A percentile compares a stretch with the other conserved stretches of the same genome.
These are phyloP conservation scores for Arachis monticola DNA, from an alignment of 331 rosid species.

Conservation along the genomic window DNA sequence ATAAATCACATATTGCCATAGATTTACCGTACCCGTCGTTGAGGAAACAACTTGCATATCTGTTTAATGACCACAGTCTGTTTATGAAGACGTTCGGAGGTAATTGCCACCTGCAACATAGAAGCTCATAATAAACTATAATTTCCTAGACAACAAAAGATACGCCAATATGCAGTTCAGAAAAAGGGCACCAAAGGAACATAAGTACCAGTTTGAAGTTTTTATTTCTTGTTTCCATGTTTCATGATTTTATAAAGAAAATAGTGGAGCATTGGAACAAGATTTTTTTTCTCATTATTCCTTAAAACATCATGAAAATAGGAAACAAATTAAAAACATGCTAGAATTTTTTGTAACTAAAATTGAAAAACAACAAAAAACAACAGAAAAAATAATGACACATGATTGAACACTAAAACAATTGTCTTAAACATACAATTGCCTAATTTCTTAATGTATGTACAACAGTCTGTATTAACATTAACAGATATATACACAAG, in stretches of 20 bases:
- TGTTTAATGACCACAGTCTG: slow-evolving; percentile 92
- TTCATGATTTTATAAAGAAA: too few relatives aligned
- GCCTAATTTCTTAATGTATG: not conserved
- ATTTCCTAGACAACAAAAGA: slow-evolving; percentile 22
- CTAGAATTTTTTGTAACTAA: too few relatives aligned
- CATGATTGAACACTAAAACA: slow-evolving; percentile 4
- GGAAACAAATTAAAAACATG: not conserved
- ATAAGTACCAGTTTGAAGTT: not conserved
- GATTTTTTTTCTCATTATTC: too few relatives aligned
- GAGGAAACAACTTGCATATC: slow-evolving; percentile 93
- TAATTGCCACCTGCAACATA: slow-evolving; percentile 82
- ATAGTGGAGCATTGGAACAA: too few relatives aligned
- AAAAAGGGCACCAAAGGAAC: slow-evolving; percentile 22
- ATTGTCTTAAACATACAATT: slow-evolving; percentile 13
- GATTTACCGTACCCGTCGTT: slow-evolving; percentile 69
- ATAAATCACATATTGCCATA: slow-evolving; percentile 17
- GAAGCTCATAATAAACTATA: slow-evolving; percentile 28
- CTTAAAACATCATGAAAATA: too few relatives aligned
- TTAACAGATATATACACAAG: too few relatives aligned
- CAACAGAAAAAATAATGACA: too few relatives aligned
- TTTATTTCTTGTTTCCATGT: too few relatives aligned
- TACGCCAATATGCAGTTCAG: slow-evolving; percentile 4
- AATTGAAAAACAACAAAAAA: too few relatives aligned
- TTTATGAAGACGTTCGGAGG: slow-evolving; percentile 91
- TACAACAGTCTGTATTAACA: slow-evolving; percentile 17